These are phyloP conservation scores for Microascus cirrosus DNA, from an alignment of 2,329 filamentous ascomycete genomes.

Conservation along the genomic window DNA sequence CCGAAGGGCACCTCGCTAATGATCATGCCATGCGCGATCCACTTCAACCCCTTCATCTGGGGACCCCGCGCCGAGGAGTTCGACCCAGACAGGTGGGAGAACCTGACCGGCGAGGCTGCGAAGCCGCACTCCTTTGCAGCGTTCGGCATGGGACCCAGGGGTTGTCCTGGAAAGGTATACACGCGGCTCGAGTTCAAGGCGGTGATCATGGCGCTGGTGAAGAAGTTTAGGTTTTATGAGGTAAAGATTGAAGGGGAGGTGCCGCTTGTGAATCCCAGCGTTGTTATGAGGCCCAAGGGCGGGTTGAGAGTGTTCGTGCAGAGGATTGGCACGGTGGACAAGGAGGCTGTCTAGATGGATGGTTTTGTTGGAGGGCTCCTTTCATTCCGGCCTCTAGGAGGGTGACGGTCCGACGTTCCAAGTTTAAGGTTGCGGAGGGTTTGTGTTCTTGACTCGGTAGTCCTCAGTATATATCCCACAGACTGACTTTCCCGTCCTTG, in stretches of 20 bases:
- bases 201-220: conserved; percentile 19
- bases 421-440: background rate
- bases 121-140: conserved; percentile 20
- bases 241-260: conserved; percentile 8
- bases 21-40: conserved; percentile 22
- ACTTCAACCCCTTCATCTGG: conserved; percentile 24
- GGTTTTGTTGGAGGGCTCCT: background rate
- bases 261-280: conserved; percentile 14
- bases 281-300: conserved; percentile 2
- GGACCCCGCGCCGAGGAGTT: conserved; percentile 20
- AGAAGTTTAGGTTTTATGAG: conserved; percentile 17
- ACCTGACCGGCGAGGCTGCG: conserved; percentile 11
- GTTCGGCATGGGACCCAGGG: conserved; percentile 23
- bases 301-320: conserved; percentile 3
- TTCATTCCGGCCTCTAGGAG: background rate
- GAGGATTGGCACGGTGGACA: background rate
- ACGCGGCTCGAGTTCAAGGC: conserved; percentile 25
- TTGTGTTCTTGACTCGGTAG: background rate
- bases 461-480: conserved; percentile 83
- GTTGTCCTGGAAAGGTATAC: conserved; percentile 24
- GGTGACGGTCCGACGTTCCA: background rate
- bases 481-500: conserved; percentile 88
- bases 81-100: conserved; percentile 25
- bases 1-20: conserved; percentile 23
- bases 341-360: background rate